Percentiles rank a stretch among this genome's conserved stretches.
Conservation (phyloP, 306 rosid genomes). For the Biancaea sappan region DNA sequence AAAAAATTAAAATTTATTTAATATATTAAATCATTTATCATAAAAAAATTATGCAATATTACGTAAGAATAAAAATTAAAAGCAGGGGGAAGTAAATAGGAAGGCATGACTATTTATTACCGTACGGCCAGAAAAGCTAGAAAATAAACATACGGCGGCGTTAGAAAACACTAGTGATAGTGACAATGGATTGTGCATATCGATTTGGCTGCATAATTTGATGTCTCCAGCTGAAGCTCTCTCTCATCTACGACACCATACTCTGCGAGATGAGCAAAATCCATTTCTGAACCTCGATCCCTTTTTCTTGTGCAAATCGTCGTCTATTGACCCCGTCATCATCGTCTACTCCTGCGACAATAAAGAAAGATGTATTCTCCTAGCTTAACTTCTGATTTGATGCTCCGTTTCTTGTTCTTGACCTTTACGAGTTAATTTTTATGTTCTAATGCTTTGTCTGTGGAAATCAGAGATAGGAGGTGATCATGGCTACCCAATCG, state of each 20-base stretch:
- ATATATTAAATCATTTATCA: no score
- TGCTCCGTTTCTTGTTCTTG: neutral
- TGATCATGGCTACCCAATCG: conserved; percentile 46
- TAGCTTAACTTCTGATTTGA: neutral
- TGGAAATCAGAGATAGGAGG: conserved; percentile 27
- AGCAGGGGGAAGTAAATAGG: no score
- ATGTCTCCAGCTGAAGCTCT: no score
- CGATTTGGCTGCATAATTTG: neutral
- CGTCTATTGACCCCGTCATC: neutral
- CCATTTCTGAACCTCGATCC: neutral
- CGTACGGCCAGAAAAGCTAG: no score
- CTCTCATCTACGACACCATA: neutral
- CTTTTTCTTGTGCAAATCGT: neutral
- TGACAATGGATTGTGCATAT: neutral
- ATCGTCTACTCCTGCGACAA: neutral
- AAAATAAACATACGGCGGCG: neutral
- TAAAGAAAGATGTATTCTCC: neutral
- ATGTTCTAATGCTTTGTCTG: neutral
- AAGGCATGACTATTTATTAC: no score
- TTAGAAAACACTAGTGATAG: neutral
- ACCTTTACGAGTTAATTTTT: neutral
- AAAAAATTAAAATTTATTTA: no score
- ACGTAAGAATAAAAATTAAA: no score
- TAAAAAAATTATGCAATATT: no score
- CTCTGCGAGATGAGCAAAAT: conserved; percentile 38